A percentile compares a stretch with the other conserved stretches of the same genome.
Evolutionary conservation across 1,139 yeast genomes (phyloP).

Genomic region (Trichomonascaceae sp.): DNA sequence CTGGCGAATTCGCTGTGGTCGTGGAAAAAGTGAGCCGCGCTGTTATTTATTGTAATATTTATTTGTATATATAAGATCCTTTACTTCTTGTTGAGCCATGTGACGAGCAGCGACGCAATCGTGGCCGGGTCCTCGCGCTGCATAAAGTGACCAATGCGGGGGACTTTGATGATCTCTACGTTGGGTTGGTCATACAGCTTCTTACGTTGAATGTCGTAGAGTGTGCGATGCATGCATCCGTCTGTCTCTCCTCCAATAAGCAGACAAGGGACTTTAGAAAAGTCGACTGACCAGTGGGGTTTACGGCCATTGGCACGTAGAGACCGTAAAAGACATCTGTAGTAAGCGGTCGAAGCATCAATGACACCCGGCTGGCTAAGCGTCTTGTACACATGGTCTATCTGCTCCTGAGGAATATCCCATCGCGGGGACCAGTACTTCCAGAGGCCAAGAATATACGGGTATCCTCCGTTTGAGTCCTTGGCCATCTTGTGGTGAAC

Average conservation of each 20-base stretch:
- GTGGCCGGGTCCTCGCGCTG: slow-evolving; percentile 17
- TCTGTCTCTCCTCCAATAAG: slow-evolving; percentile 15
- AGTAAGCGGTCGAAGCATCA: slow-evolving; percentile 18
- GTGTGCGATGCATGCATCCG: slow-evolving; percentile 13
- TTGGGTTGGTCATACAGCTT: slow-evolving; percentile 5
- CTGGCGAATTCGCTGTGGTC: neutral
- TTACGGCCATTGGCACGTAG: neutral
- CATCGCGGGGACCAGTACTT: slow-evolving; percentile 18
- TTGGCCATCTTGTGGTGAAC: slow-evolving; percentile 5
- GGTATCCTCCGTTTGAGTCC: slow-evolving; percentile 3
- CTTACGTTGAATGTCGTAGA: slow-evolving; percentile 9
- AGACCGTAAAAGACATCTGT: slow-evolving; percentile 10
- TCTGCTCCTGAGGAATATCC: slow-evolving; percentile 10
- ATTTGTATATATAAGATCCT: neutral
- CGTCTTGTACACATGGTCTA: slow-evolving; percentile 10
- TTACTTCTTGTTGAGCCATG: slow-evolving; percentile 7
- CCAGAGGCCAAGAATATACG: slow-evolving; percentile 15
- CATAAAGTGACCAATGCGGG: slow-evolving; percentile 17
- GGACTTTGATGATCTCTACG: slow-evolving; percentile 10
- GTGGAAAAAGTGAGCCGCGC: slow-evolving; percentile 3
- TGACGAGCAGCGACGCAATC: slow-evolving; percentile 8
- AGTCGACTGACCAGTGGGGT: slow-evolving; percentile 10
- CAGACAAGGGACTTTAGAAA: slow-evolving; percentile 11
- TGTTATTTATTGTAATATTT: neutral
- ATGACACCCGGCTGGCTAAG: slow-evolving; percentile 14